phyloP scores from a whole-genome alignment of 192 early-diverging fungal genomes.

The Gryganskiella cystojenkinii region DNA sequence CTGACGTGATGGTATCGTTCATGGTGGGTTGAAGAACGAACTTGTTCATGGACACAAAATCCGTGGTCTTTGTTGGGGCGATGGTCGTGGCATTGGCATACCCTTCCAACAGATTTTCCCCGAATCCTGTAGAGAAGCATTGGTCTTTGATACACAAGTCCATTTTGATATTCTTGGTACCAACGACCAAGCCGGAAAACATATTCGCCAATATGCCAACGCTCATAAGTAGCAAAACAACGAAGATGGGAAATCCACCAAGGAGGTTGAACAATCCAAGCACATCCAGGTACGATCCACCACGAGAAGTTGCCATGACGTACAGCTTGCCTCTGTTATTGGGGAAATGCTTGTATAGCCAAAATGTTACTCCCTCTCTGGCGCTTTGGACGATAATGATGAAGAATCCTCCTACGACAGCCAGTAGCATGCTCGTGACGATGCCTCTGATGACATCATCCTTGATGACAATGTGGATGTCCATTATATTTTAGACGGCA shows the following conservation, averaged over 20 bases:
- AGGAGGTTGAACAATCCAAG: conserved; percentile 11
- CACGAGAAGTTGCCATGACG: conserved; percentile 17
- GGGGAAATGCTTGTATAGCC: conserved; percentile 13
- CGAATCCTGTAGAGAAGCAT: conserved; percentile 20
- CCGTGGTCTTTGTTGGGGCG: not conserved
- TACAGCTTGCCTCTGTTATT: conserved; percentile 20
- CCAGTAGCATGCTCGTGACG: conserved; percentile 12
- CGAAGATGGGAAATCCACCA: conserved; percentile 15
- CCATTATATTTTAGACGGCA: conserved; percentile 1
- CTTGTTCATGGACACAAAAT: too few relatives aligned
- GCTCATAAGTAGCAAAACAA: conserved; percentile 4
- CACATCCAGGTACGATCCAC: conserved; percentile 15
- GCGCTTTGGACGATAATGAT: conserved; percentile 18
- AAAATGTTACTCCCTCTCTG: conserved; percentile 10
- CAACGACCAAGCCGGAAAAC: conserved; percentile 13
- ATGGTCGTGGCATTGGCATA: conserved; percentile 3
- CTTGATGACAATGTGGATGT: conserved; percentile 1
- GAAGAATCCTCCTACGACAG: conserved; percentile 12
- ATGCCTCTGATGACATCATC: conserved; percentile 9
- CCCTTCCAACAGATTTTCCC: conserved; percentile 8
- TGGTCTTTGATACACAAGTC: conserved; percentile 1
- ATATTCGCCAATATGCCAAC: conserved; percentile 4
- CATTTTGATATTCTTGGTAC: conserved; percentile 8
- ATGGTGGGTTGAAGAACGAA: too few relatives aligned
- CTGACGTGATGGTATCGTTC: not conserved